Base-by-base conservation (phyloP, 768 basidiomycete genomes). In the Dendrothele bispora region DNA sequence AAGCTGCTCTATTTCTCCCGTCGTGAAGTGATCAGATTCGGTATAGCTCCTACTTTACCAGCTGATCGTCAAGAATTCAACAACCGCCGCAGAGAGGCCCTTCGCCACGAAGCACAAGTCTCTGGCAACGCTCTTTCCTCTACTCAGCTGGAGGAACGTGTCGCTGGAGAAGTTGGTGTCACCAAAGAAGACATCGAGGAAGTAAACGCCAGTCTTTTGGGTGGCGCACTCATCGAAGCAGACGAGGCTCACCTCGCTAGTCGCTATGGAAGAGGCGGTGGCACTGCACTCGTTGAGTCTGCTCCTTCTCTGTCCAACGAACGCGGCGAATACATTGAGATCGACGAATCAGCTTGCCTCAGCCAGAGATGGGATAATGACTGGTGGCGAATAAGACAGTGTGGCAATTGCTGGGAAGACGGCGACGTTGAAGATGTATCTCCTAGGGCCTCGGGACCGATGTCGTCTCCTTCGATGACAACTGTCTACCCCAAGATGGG, bases 1-100 rank as follows among this genome's bases (percentile, higher is more conserved):
- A 83, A 79, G 30, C 71, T 87, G 7, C 60, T 86, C 27, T 88
- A 78, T 65, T 74, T 85, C 39, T 69, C 82, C 8, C 77, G 81
- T 17, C 68, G 77, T 22, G 84, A 88, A 51, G 54, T 73, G 6
- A 55, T 64, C 3, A 69, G 74, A 0, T 69, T 85, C 50, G 57
- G 46, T 8, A 57, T 79, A 27, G 78, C 80, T 2, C 60, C 64
- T 0, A 61, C 66, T 29, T 56, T 76, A 5, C 71, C 67, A 8
- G 54, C 54, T 10, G 65, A 56, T 4, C 58, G 69, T 5, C 66
- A 48, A 1, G 59, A 68, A 2, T 68, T 65, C 2, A 35, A 52
- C 5, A 58, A 63, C n/a, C 54, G 65, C 17, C n/a, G 36, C 36
- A 22, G 45, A 10, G 45, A 26, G 7, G 35, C 35, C 2, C 34